Conservation (phyloP, 139 green algal genomes). For the Nannochloris sp. region DNA sequence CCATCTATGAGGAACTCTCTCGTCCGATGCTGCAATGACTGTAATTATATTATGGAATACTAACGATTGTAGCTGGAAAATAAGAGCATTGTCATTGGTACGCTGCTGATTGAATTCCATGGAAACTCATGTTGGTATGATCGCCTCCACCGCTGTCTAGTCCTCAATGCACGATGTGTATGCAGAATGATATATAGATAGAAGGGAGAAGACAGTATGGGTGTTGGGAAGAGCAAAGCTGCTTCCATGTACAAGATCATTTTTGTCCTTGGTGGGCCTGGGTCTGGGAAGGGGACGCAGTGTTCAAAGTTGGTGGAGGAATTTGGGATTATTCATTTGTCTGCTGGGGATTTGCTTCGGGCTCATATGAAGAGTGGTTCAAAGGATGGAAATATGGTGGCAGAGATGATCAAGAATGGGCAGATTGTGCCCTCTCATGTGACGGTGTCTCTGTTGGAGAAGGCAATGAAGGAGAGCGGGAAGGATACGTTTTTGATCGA, state of each 20-base stretch:
- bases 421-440: slow-evolving; percentile 66
- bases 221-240: background rate
- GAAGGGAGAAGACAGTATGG: background rate
- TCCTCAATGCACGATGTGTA: too few species aligned
- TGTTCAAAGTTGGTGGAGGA: slow-evolving; percentile 73
- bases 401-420: slow-evolving; percentile 89
- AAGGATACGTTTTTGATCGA: slow-evolving; percentile 82
- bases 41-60: too few species aligned
- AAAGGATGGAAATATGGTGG: slow-evolving; percentile 77
- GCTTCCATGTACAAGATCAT: slow-evolving; percentile 30
- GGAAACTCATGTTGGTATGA: too few species aligned
- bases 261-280: slow-evolving; percentile 71
- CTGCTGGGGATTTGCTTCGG: slow-evolving; percentile 85
- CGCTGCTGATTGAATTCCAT: too few species aligned
- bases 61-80: too few species aligned
- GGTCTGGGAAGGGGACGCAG: slow-evolving; percentile 76
- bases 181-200: too few species aligned
- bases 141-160: too few species aligned
- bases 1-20: too few species aligned
- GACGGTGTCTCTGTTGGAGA: slow-evolving; percentile 76
- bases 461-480: slow-evolving; percentile 68
- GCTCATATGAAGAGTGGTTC: slow-evolving; percentile 82
- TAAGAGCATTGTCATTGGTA: too few species aligned
- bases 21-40: too few species aligned
- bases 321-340: slow-evolving; percentile 77